These are phyloP conservation scores for Aquilaria agallochum DNA, from an alignment of 441 rosid species.

Conservation along the genomic window DNA sequence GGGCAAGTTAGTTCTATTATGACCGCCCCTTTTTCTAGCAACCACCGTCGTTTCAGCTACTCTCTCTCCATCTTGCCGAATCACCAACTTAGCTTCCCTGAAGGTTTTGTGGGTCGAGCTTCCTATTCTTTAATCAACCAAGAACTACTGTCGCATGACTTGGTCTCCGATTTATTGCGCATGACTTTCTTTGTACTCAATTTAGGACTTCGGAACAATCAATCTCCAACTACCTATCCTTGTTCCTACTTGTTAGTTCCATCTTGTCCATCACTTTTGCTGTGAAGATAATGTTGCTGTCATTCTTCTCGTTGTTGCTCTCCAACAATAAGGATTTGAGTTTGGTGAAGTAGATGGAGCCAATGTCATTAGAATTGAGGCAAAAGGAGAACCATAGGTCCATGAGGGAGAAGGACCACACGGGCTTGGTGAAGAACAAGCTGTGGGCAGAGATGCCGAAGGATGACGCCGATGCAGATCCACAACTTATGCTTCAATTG, in stretches of 20 bases:
- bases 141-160: too few relatives aligned
- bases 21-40: too few relatives aligned
- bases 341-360: conserved; percentile 66
- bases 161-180: too few relatives aligned
- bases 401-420: conserved; percentile 48
- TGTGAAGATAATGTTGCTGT: conserved; percentile 30
- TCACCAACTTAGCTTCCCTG: too few relatives aligned
- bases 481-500: conserved; percentile 74
- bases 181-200: too few relatives aligned
- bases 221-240: conserved; percentile 79
- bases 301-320: background rate
- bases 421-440: conserved; percentile 54
- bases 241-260: conserved; percentile 68
- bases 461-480: conserved; percentile 55
- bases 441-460: conserved; percentile 55
- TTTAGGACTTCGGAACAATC: conserved; percentile 18
- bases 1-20: too few relatives aligned
- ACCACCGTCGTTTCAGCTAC: too few relatives aligned
- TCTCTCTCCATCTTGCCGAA: too few relatives aligned
- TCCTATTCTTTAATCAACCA: too few relatives aligned
- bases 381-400: conserved; percentile 68
- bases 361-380: conserved; percentile 77
- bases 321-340: conserved; percentile 26
- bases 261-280: conserved; percentile 92
- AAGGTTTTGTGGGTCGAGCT: too few relatives aligned